A percentile compares a stretch with the other conserved stretches of the same genome.
phyloP scores from a whole-genome alignment of 2,329 filamentous ascomycete genomes.

The Botryotinia calthae region DNA sequence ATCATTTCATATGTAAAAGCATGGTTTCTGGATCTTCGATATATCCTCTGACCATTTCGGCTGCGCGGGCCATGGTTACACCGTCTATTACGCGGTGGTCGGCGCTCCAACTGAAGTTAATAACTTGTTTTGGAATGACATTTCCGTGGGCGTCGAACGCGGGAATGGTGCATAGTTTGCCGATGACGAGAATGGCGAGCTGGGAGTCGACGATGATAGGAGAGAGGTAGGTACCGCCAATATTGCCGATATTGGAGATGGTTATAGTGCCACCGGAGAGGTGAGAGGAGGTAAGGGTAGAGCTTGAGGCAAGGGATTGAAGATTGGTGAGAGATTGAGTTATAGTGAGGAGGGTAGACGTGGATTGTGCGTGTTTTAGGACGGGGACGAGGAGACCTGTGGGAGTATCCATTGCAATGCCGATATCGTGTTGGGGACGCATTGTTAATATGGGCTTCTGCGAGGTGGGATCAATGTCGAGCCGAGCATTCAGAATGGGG shows the following conservation, averaged over 20 bases:
- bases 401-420: constrained; percentile 92
- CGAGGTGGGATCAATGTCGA: constrained; percentile 58
- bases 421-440: constrained; percentile 88
- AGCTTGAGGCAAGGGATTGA: constrained; percentile 68
- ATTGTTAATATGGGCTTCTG: constrained; percentile 72
- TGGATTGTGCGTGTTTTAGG: constrained; percentile 71
- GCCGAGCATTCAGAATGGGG: constrained; percentile 81
- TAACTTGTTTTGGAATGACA: constrained; percentile 73
- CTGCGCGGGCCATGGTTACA: constrained; percentile 88
- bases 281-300: constrained; percentile 72
- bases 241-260: constrained; percentile 92
- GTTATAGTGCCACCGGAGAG: constrained; percentile 88
- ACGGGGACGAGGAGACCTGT: constrained; percentile 87
- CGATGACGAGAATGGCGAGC: constrained; percentile 88
- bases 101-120: constrained; percentile 94
- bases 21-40: constrained; percentile 86
- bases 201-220: constrained; percentile 90
- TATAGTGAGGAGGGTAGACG: constrained; percentile 73
- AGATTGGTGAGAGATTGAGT: constrained; percentile 73
- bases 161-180: constrained; percentile 75
- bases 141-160: constrained; percentile 60
- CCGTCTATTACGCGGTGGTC: constrained; percentile 94
- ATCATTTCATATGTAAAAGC: constrained; percentile 75
- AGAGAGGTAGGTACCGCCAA: constrained; percentile 87
- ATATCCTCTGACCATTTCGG: constrained; percentile 72